Percentiles rank a stretch among this genome's conserved stretches.
phyloP scores from a whole-genome alignment of 495 filamentous ascomycete genomes.

The Cairneyella variabilis region DNA sequence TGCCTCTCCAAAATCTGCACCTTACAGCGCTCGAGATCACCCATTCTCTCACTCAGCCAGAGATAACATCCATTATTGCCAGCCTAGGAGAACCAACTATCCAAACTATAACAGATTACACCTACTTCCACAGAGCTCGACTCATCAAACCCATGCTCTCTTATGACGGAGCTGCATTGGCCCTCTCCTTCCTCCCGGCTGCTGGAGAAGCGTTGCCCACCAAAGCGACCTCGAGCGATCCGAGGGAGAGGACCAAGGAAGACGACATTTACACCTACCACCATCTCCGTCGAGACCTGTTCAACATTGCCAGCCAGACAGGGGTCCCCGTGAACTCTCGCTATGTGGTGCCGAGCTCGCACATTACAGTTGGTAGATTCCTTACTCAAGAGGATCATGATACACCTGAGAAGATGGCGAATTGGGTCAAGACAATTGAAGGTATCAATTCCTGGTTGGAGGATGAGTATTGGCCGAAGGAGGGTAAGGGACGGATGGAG shows the following conservation, averaged over 20 bases:
- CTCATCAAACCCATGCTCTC: conserved; percentile 80
- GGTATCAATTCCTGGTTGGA: conserved; percentile 70
- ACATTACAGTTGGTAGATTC: conserved; percentile 84
- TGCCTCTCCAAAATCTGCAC: conserved; percentile 73
- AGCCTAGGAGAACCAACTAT: conserved; percentile 42
- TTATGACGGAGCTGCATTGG: conserved; percentile 80
- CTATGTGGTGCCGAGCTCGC: conserved; percentile 83
- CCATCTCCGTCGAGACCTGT: conserved; percentile 80
- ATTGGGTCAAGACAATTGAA: conserved; percentile 65
- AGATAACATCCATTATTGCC: conserved; percentile 57
- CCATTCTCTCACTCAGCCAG: conserved; percentile 58
- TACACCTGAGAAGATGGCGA: conserved; percentile 43
- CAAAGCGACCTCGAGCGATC: conserved; percentile 13
- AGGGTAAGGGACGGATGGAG: conserved; percentile 27
- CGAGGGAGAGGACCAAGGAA: conserved; percentile 27
- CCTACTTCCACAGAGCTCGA: conserved; percentile 58
- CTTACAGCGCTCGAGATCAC: conserved; percentile 82
- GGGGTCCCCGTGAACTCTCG: conserved; percentile 64
- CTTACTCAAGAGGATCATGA: conserved; percentile 48
- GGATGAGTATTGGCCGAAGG: conserved; percentile 60
- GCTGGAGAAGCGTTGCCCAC: conserved; percentile 45
- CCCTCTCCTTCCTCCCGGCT: conserved; percentile 80
- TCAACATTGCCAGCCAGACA: conserved; percentile 47
- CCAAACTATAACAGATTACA: conserved; percentile 55
- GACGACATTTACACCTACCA: conserved; percentile 76